Evolutionary conservation across 495 filamentous ascomycete genomes (phyloP).

Genomic region (Cercophora sp.): DNA sequence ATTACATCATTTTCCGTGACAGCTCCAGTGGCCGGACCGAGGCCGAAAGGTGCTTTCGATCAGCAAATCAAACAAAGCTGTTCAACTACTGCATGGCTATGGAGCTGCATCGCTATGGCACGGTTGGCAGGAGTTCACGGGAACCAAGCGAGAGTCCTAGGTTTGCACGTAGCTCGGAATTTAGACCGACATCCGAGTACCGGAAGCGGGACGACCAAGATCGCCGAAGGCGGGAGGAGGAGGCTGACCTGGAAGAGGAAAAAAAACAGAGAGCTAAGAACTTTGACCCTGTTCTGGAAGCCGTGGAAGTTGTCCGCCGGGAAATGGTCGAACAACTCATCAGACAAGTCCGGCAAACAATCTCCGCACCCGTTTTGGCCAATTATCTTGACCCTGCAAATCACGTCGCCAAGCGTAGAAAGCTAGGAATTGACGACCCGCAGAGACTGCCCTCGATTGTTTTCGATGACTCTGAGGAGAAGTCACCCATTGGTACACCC

Average conservation of each 20-base stretch:
- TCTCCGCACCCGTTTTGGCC: constrained; percentile 76
- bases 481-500: constrained; percentile 57
- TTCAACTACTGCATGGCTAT: constrained; percentile 95
- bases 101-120: constrained; percentile 70
- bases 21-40: constrained; percentile 71
- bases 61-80: constrained; percentile 68
- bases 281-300: constrained; percentile 81
- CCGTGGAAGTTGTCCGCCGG: constrained; percentile 68
- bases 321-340: constrained; percentile 82
- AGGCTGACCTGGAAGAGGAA: constrained; percentile 77
- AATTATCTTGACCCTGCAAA: constrained; percentile 79
- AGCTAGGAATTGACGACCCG: constrained; percentile 70
- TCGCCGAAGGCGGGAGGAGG: constrained; percentile 55
- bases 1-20: constrained; percentile 85
- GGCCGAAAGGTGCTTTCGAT: constrained; percentile 67
- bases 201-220: constrained; percentile 45
- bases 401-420: constrained; percentile 69
- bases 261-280: constrained; percentile 76
- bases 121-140: constrained; percentile 57
- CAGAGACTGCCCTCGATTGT: constrained; percentile 38
- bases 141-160: constrained; percentile 30
- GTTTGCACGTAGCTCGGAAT: constrained; percentile 31
- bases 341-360: constrained; percentile 76
- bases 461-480: constrained; percentile 52
- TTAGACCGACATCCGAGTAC: constrained; percentile 39